phyloP scores from a whole-genome alignment of 2,329 filamentous ascomycete species.

The Colletotrichum sp. region DNA sequence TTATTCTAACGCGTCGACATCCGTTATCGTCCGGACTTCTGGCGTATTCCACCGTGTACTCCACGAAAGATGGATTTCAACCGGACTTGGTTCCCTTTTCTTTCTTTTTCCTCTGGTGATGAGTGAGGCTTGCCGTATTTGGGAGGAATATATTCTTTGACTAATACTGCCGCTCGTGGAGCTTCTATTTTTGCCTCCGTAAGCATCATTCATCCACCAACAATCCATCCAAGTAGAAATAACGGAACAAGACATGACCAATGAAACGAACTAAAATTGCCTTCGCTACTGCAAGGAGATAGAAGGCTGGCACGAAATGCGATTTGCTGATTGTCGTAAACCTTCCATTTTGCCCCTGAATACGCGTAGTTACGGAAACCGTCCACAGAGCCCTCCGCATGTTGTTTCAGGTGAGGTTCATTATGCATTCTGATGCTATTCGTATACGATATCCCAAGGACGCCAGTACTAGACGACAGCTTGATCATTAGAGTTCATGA shows the following conservation, averaged over 20 bases:
- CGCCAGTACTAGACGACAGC: fast-evolving
- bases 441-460: fast-evolving
- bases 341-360: not conserved
- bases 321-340: not conserved
- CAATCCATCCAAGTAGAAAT: fast-evolving
- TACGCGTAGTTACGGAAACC: not conserved
- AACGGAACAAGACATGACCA: fast-evolving
- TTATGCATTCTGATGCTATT: not conserved
- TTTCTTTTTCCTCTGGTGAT: fast-evolving
- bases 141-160: not conserved
- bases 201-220: not conserved
- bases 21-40: not conserved
- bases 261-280: not conserved
- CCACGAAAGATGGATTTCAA: fast-evolving
- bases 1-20: fast-evolving
- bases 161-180: not conserved
- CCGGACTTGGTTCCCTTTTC: too few species aligned
- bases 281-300: not conserved
- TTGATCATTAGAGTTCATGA: fast-evolving
- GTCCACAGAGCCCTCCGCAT: not conserved
- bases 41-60: not conserved
- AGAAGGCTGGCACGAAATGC: fast-evolving
- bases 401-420: not conserved
- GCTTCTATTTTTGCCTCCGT: not conserved
- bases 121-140: not conserved